These are phyloP conservation scores for Candida ulmi DNA, from an alignment of 805 yeast species.

Conservation along the genomic window DNA sequence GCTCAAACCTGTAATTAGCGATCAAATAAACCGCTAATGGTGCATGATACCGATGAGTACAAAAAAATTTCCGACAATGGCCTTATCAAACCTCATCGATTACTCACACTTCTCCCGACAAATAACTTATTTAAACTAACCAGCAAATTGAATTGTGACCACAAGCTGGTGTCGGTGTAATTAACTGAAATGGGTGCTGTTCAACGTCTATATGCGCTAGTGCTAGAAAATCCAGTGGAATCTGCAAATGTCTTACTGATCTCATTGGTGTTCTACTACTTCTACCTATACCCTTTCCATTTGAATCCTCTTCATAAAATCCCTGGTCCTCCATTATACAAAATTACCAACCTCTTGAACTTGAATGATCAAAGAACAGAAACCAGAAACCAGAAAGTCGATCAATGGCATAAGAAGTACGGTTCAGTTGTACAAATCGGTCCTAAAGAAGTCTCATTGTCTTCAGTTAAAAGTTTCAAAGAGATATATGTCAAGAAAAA, in stretches of 20 bases:
- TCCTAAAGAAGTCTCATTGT: slow-evolving; percentile 57
- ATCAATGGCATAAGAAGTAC: slow-evolving; percentile 44
- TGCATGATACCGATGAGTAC: not conserved
- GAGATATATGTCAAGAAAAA: slow-evolving; percentile 51
- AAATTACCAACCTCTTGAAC: slow-evolving; percentile 37
- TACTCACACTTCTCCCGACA: too few relatives aligned
- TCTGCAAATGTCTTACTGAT: not conserved
- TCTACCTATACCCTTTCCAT: slow-evolving; percentile 40
- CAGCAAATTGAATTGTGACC: too few relatives aligned
- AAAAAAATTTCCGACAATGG: too few relatives aligned
- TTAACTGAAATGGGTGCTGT: too few relatives aligned
- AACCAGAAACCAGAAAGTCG: slow-evolving; percentile 43
- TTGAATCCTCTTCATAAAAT: slow-evolving; percentile 43
- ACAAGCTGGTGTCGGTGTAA: too few relatives aligned
- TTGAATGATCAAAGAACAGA: slow-evolving; percentile 40
- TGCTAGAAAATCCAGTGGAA: too few relatives aligned
- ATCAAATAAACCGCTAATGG: not conserved
- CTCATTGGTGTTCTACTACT: slow-evolving; percentile 20
- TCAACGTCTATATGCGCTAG: too few relatives aligned
- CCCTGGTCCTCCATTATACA: slow-evolving; percentile 55
- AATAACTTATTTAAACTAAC: too few relatives aligned
- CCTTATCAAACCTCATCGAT: too few relatives aligned
- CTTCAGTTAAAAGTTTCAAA: slow-evolving; percentile 42
- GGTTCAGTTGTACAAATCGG: slow-evolving; percentile 60
- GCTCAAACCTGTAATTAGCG: not conserved